phyloP scores from a whole-genome alignment of 495 filamentous ascomycete species.

The Penicillium arizonense region DNA sequence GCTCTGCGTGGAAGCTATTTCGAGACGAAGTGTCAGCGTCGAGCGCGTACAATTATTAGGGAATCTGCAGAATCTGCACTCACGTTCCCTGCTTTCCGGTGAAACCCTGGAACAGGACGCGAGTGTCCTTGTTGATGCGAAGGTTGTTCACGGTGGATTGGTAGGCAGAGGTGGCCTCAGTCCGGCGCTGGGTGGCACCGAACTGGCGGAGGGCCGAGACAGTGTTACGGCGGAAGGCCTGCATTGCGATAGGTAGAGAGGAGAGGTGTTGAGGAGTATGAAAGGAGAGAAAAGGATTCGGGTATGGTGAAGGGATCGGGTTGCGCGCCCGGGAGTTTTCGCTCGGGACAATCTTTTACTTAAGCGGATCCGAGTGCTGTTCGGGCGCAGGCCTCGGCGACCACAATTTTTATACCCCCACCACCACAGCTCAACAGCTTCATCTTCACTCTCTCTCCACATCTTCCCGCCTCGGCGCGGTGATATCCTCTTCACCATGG shows the following conservation, averaged over 20 bases:
- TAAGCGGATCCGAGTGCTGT: conserved; percentile 41
- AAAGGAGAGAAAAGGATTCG: conserved; percentile 17
- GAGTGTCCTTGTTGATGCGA: conserved; percentile 86
- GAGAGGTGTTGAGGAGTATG: conserved; percentile 22
- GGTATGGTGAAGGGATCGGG: conserved; percentile 25
- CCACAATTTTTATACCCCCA: conserved; percentile 24
- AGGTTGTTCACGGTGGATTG: conserved; percentile 84
- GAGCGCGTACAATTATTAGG: conserved; percentile 6
- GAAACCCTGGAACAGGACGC: conserved; percentile 96
- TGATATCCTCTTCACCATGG: conserved; percentile 46
- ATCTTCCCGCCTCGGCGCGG: conserved; percentile 7
- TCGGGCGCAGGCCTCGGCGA: conserved; percentile 29
- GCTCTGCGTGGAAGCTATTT: conserved; percentile 88
- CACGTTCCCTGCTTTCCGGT: conserved; percentile 99
- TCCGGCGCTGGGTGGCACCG: conserved; percentile 55
- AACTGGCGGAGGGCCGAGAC: conserved; percentile 48
- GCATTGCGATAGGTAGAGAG: conserved; percentile 43
- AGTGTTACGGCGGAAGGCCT: conserved; percentile 53
- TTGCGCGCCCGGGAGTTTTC: conserved; percentile 37
- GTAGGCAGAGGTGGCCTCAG: conserved; percentile 68
- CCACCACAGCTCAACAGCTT: neutral
- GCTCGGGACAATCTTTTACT: conserved; percentile 46
- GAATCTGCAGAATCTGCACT: conserved; percentile 36
- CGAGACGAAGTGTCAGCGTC: conserved; percentile 43
- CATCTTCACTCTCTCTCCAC: neutral